phyloP scores from a whole-genome alignment of 306 rosid species.

The Arachis hypogaea region DNA sequence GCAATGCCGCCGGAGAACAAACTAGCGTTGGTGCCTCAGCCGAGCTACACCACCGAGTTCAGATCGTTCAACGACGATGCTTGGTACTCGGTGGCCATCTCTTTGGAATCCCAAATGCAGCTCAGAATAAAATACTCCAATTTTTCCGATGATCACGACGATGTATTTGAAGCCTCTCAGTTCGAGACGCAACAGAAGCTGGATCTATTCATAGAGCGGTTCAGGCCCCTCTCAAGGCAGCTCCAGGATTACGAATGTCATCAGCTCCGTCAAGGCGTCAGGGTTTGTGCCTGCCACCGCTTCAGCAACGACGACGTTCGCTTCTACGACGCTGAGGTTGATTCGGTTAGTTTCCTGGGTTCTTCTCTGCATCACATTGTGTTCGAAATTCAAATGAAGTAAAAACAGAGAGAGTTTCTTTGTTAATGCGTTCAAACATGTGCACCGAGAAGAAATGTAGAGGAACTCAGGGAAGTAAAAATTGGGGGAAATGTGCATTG shows the following conservation, averaged over 20 bases:
- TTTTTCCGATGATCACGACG: conserved; percentile 23
- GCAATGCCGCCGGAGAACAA: neutral
- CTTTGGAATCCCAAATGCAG: neutral
- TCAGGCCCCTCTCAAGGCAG: conserved; percentile 44
- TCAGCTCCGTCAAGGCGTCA: neutral
- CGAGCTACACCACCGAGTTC: conserved; percentile 29
- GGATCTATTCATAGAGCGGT: conserved; percentile 12
- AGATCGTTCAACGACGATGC: conserved; percentile 41
- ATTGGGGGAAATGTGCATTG: too few species aligned
- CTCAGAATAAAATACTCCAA: neutral
- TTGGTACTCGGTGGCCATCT: conserved; percentile 38
- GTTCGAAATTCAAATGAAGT: neutral
- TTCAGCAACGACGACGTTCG: conserved; percentile 28
- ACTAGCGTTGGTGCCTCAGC: neutral
- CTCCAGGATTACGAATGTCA: conserved; percentile 44
- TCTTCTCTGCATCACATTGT: neutral
- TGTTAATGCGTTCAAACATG: too few species aligned
- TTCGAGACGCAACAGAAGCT: neutral
- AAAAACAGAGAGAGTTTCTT: too few species aligned
- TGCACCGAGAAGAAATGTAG: too few species aligned
- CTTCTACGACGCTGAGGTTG: conserved; percentile 44
- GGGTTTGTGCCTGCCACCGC: conserved; percentile 38
- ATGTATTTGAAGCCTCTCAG: neutral
- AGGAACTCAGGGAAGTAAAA: too few species aligned
- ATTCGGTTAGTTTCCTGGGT: conserved; percentile 13